Base-by-base conservation (phyloP, 1,284 basidiomycete genomes). In the Volvariella volvacea region DNA sequence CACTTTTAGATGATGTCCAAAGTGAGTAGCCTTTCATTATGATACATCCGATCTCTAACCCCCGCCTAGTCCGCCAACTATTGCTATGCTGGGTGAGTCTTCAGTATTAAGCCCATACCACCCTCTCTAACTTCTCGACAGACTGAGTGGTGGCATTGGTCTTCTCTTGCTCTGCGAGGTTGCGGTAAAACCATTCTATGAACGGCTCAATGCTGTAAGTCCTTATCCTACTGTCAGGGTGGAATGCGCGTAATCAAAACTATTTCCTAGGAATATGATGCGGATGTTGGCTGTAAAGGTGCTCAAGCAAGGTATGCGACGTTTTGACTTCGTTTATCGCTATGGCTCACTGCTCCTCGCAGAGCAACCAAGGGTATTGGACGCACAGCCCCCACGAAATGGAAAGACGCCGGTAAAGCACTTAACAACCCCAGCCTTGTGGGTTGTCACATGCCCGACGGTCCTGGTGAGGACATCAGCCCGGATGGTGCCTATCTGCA, bases 381-480 rank as follows among this genome's bases (percentile, higher is more conserved):
- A 2, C 62, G 61, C 22, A 71, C 65, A 2, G 74, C 76, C 51
- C 78, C 76, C 12, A 60, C 50, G 0, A 62, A 66, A n/a, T 82
- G 79, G 79, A 74, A 80, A 56, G 78, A 81, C 50, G 78, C 78
- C 0, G 78, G 78, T 22, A 57, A 59, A 22, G 70, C 72, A 0
- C 59, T 79, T n/a, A 67, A 63, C 30, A 65, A 78, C 51, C 62
- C 66, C 4, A 74, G 68, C 20, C 64, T 82, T 34, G 57, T 63
- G 38, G 78, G 78, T 1, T 75, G 73, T 44, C 60, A 71, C 39
- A 81, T 82, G 78, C 79, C 79, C 15, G 72, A 75, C 48, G 77
- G 76, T 3, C 63, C 63, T 7, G 64, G 67, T 3, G 49, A 66
- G 45, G 58, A 67, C 41, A 12, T 70, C n/a, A 50, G 51, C 20